These are phyloP conservation scores for Aspergillus chevalieri DNA, from an alignment of 2,329 filamentous ascomycete species.

Conservation along the genomic window DNA sequence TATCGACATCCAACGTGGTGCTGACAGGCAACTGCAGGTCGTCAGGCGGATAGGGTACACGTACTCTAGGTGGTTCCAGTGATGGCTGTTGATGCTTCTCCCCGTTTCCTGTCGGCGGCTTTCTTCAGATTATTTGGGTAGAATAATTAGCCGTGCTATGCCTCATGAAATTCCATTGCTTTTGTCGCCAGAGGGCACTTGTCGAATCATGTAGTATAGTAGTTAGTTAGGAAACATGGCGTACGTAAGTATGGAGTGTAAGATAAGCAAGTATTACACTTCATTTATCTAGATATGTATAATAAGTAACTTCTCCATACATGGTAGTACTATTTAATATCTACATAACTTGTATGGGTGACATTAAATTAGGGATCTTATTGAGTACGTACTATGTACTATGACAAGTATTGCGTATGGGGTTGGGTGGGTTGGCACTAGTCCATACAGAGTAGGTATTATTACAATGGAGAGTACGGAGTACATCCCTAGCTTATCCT, in stretches of 20 bases:
- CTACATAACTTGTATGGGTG: not conserved
- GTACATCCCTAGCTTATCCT: constrained; percentile 10
- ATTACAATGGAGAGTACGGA: not conserved
- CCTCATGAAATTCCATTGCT: too few species aligned
- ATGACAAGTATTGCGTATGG: not conserved
- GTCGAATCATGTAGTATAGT: too few species aligned
- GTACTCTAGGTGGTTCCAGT: constrained; percentile 67
- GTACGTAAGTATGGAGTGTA: too few species aligned
- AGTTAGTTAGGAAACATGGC: too few species aligned
- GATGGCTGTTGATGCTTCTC: not conserved
- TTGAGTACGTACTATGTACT: not conserved
- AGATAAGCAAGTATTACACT: too few species aligned
- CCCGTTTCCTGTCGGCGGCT: too few species aligned
- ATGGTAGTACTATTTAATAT: not conserved
- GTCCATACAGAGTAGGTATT: constrained; percentile 1
- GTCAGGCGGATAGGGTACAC: constrained; percentile 84
- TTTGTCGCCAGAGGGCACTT: too few species aligned
- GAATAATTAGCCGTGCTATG: too few species aligned
- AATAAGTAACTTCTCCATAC: too few species aligned
- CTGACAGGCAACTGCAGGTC: constrained; percentile 71
- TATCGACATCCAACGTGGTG: constrained; percentile 69
- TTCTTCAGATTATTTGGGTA: too few species aligned
- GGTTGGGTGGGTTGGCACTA: not conserved
- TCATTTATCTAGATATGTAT: too few species aligned
- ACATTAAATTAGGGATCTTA: not conserved